Conservation (phyloP, 1,284 basidiomycete genomes). For the Kalmanozyma brasiliensis region DNA sequence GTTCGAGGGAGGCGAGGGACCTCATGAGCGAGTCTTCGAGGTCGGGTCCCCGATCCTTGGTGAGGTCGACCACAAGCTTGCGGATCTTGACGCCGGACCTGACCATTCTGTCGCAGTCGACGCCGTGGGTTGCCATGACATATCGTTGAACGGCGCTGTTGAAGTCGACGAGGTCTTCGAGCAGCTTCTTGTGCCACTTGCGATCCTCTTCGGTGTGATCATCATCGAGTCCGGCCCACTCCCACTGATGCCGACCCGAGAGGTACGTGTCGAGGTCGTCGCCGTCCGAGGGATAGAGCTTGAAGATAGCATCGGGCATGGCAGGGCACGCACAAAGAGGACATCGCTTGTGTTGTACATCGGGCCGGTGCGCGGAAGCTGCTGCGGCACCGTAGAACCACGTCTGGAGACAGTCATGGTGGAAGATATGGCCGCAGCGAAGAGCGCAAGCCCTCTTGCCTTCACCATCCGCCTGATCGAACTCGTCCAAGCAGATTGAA, state of each 20-base stretch:
- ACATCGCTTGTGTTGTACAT: conserved; percentile 19
- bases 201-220: neutral
- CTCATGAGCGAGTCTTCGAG: conserved; percentile 5
- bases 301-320: conserved; percentile 3
- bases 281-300: conserved; percentile 40
- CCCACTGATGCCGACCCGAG: conserved; percentile 11
- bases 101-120: conserved; percentile 9
- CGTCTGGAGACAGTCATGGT: conserved; percentile 27
- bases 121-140: conserved; percentile 28
- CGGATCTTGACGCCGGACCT: conserved; percentile 27
- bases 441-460: conserved; percentile 27
- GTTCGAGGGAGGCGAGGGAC: conserved; percentile 14
- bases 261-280: conserved; percentile 42
- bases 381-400: conserved; percentile 35
- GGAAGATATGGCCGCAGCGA: conserved; percentile 48
- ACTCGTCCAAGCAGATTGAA: conserved; percentile 47
- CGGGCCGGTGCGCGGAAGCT: neutral
- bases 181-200: conserved; percentile 9
- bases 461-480: conserved; percentile 29
- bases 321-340: conserved; percentile 28
- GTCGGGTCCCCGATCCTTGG: conserved; percentile 1
- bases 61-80: conserved; percentile 21
- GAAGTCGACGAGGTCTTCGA: conserved; percentile 41
- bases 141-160: conserved; percentile 25
- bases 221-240: neutral